Evolutionary conservation across 208 protist genomes (phyloP), one percentile per base, ranked within the genome.

Genomic region (Acanthamoeba quina): DNA sequence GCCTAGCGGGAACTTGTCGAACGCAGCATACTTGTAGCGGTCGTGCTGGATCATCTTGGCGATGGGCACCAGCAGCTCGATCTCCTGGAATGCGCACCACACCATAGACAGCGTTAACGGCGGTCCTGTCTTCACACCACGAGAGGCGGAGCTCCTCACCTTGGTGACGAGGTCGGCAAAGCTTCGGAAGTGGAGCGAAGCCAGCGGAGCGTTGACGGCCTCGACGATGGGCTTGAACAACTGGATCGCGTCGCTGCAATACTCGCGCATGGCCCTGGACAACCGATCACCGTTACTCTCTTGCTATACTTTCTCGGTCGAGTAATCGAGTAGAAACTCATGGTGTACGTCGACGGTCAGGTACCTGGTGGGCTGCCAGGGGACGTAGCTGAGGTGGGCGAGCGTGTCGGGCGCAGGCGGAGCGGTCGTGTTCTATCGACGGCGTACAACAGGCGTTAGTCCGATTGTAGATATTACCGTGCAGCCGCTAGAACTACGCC

Each of bases 201-300:
- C 26, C 44, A 93, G n/a, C 29, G 89, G 89, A 13, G 52, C 4
- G 66, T 93, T 93, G 41, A 93, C 19, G 34, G 26, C 11, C 49
- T 93, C 89, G 19, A 93, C 31, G 68, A 93, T 93, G n/a, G 89
- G 62, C 89, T 82, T 76, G 70, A 93, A 93, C 52, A 52, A 31
- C 70, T 93, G 89, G n/a, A 93, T 64, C 13, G 47, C 26, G 34
- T 93, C 89, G 52, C 52, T 82, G 52, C 89, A 93, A 29, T 93
- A 93, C 15, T 93, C 89, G 5, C 89, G 62, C 89, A 93, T 93
- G 5, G 89, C 31, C 31, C 31, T 34, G 31, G 31, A 34, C 31
- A 34, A 34, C 31, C 31, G 31, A 34, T 34, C 31, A 34, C 31
- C 31, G 31, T 34, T 34, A 34, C 31, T 34, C 31, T 34, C 31